phyloP scores from a whole-genome alignment of 31 red algal species.

The Asparagopsis taxiformis region DNA sequence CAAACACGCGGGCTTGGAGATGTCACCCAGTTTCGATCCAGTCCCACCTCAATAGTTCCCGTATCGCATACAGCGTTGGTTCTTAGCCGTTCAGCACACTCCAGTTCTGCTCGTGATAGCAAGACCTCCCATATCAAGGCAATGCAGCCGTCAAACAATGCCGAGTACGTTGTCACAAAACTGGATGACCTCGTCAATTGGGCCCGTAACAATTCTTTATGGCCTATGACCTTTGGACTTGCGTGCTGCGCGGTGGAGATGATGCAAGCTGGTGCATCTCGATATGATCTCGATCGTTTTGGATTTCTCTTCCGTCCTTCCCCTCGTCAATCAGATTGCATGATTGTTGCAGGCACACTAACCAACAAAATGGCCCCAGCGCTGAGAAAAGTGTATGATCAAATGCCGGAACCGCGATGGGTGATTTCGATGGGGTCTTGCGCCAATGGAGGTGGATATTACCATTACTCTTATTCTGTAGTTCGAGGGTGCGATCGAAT shows the following conservation, averaged over 20 bases:
- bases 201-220: conserved; percentile 91
- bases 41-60: background rate
- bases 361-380: conserved; percentile 99
- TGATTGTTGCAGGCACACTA: conserved; percentile 99
- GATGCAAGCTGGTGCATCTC: conserved; percentile 97
- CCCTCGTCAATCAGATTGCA: conserved; percentile 95
- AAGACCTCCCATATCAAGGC: conserved; percentile 55
- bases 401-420: conserved; percentile 98
- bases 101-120: conserved; percentile 68
- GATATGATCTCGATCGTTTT: conserved; percentile 99
- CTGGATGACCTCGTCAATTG: conserved; percentile 96
- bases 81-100: conserved; percentile 45
- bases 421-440: conserved; percentile 98
- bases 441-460: conserved; percentile 98
- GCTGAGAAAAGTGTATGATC: conserved; percentile 97
- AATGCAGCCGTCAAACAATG: conserved; percentile 70
- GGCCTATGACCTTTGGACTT: conserved; percentile 99
- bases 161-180: conserved; percentile 96
- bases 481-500: conserved; percentile 98
- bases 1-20: background rate
- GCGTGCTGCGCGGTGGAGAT: conserved; percentile 99
- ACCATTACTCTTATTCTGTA: conserved; percentile 99
- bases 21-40: background rate
- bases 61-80: conserved; percentile 8
- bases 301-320: conserved; percentile 98